Conservation (phyloP, 2,329 filamentous ascomycete species). For the Aspergillus sp. region DNA sequence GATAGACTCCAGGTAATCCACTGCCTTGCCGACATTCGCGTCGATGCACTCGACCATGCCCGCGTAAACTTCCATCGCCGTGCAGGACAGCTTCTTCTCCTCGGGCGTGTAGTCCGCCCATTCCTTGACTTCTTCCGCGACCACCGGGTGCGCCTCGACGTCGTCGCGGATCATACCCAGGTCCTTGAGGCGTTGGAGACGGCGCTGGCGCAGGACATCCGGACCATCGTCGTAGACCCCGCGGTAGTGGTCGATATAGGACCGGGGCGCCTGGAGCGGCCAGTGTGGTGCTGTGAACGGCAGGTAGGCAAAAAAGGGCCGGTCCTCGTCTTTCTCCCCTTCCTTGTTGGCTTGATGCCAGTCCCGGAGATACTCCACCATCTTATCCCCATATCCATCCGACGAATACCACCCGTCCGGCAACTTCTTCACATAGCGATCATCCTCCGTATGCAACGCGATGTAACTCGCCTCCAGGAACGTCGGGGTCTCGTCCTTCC, state of each 20-base stretch:
- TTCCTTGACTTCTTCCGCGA: conserved; percentile 38
- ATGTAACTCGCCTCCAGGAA: conserved; percentile 37
- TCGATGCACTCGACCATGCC: conserved; percentile 59
- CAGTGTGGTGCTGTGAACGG: conserved; percentile 58
- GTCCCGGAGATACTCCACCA: conserved; percentile 45
- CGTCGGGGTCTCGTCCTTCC: conserved; percentile 34
- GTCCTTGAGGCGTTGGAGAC: conserved; percentile 49
- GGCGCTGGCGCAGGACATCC: conserved; percentile 46
- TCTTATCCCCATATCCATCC: conserved; percentile 45
- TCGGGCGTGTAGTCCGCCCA: conserved; percentile 30
- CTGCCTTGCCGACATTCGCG: conserved; percentile 50
- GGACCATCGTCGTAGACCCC: conserved; percentile 56
- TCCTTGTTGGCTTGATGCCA: conserved; percentile 42
- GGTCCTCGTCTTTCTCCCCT: conserved; percentile 24
- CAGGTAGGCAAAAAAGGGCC: conserved; percentile 53
- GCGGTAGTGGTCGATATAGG: conserved; percentile 50
- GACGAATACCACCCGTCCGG: conserved; percentile 49
- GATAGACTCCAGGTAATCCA: conserved; percentile 48
- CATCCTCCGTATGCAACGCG: conserved; percentile 40
- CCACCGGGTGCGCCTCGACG: conserved; percentile 32
- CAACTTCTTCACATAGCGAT: conserved; percentile 38
- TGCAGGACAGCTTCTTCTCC: conserved; percentile 34
- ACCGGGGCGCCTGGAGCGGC: conserved; percentile 52
- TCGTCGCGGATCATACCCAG: conserved; percentile 48
- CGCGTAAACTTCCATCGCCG: conserved; percentile 56